Percentiles rank a stretch among this genome's conserved stretches.
Conservation (phyloP, 2,329 filamentous ascomycete genomes). For the Microcyclospora pomicola region DNA sequence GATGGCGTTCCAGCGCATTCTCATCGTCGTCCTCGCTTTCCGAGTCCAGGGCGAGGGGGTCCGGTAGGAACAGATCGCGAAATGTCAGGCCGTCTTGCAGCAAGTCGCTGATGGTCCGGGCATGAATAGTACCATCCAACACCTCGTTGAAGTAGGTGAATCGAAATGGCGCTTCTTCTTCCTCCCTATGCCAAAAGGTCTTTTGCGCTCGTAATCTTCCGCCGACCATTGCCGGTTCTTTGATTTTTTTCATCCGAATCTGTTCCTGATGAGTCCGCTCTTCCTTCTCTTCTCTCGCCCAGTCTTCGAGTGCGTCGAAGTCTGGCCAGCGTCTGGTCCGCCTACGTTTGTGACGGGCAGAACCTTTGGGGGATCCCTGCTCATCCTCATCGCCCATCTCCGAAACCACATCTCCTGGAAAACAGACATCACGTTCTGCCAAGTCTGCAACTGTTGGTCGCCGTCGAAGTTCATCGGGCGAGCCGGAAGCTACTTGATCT, state of each 20-base stretch:
- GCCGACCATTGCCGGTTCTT: constrained; percentile 82
- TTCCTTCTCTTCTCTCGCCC: constrained; percentile 83
- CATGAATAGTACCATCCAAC: constrained; percentile 89
- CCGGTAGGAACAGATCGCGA: constrained; percentile 76
- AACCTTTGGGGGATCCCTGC: constrained; percentile 4
- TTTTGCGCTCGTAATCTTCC: constrained; percentile 68
- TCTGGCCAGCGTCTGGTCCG: constrained; percentile 69
- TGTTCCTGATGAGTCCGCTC: constrained; percentile 57
- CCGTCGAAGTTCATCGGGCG: constrained; percentile 26
- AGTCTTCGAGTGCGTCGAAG: constrained; percentile 69
- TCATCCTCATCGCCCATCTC: constrained; percentile 68
- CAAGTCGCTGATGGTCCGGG: constrained; percentile 85
- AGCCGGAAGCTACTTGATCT: constrained; percentile 18
- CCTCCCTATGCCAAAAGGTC: constrained; percentile 71
- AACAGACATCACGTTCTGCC: constrained; percentile 82
- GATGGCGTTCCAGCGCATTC: constrained; percentile 1
- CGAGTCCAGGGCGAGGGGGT: constrained; percentile 60
- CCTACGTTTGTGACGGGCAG: constrained; percentile 38
- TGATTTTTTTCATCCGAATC: constrained; percentile 77
- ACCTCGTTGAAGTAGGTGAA: constrained; percentile 99
- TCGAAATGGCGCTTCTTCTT: constrained; percentile 81
- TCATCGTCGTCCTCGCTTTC: constrained; percentile 49
- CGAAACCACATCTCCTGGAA: constrained; percentile 61
- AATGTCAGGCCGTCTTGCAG: constrained; percentile 76
- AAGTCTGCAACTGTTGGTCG: constrained; percentile 45